A percentile compares a stretch with the other conserved stretches of the same genome.
Conservation (phyloP, 1,284 basidiomycete genomes). For the Trichosporon sp. region DNA sequence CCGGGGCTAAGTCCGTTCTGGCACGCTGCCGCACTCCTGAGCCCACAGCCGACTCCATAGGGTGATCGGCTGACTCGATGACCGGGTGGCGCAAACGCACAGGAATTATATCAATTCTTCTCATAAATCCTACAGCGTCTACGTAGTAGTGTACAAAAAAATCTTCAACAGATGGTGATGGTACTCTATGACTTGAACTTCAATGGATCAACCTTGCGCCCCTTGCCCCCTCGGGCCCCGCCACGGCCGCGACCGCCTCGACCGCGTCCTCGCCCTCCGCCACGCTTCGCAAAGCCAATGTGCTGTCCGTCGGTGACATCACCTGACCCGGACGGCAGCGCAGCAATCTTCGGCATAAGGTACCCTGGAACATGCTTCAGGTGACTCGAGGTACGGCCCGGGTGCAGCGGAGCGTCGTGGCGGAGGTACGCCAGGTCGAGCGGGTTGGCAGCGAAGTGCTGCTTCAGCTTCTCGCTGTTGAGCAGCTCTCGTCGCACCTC, state of each 20-base stretch:
- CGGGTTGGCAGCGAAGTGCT: constrained; percentile 97
- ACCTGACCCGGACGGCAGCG: constrained; percentile 41
- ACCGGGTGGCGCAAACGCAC: neutral
- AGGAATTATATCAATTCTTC: constrained; percentile 2
- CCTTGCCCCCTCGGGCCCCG: constrained; percentile 26
- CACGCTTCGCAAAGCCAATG: constrained; percentile 39
- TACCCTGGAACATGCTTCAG: constrained; percentile 96
- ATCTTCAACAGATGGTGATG: constrained; percentile 6
- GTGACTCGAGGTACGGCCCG: constrained; percentile 79
- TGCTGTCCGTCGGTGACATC: constrained; percentile 37
- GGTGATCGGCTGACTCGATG: neutral
- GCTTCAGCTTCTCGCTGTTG: constrained; percentile 95
- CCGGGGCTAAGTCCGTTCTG: neutral
- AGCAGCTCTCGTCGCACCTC: constrained; percentile 91
- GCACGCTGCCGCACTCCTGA: neutral
- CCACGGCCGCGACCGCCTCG: constrained; percentile 28
- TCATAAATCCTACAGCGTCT: neutral
- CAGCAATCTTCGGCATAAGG: constrained; percentile 75
- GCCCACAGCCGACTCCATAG: neutral
- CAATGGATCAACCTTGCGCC: constrained; percentile 46
- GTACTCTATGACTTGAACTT: constrained; percentile 39
- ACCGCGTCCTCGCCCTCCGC: constrained; percentile 22
- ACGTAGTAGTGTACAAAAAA: constrained; percentile 4
- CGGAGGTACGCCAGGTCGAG: constrained; percentile 86
- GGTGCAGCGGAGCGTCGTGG: constrained; percentile 90